Base-by-base conservation (phyloP, 352 stramenopile genomes). In the Blastocystis sp. region DNA sequence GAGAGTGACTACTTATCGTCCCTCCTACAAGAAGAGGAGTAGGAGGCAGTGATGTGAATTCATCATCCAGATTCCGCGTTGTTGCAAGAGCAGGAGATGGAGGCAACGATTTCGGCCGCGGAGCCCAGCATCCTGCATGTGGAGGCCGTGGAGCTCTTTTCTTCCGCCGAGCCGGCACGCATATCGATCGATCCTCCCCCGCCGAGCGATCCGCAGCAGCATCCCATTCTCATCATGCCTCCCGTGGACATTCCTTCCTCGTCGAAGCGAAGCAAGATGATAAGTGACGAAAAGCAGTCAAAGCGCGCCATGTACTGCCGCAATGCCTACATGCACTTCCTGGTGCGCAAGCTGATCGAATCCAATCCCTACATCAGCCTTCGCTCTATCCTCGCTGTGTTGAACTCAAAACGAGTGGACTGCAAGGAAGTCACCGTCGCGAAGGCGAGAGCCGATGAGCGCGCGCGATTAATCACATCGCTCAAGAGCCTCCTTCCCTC, bases 231-330 rank as follows among this genome's bases (percentile, higher is more conserved):
- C 5, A 17, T 56, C 5, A 14, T 14, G 5, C 14, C 23, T 1
- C n/a, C 61, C 10, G 34, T 41, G 61, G 34, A 23, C 61, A 67
- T 41, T 2, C 11, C 34, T 1, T 10, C 61, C 14, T 23, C 61
- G 14, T 67, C 61, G 34, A 67, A 67, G 34, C 61, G 61, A 67
- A 41, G 2, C 14, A 9, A 21, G 10, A 17, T 21, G 2, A 23
- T 9, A 11, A 34, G 10, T 11, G 34, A 74, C 17, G 17, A 41
- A 9, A 28, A 41, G 11, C 74, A 64, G 28, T 84, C 74, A n/a
- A 84, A 84, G 60, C 74, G 74, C 19, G 52, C 74, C 34, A 84
- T 84, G 74, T 84, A 84, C 74, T 84, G 74, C 45, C 23, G 74
- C 17, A 84, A 84, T 41, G 74, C 74, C 40, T 84, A 84, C 61